Evolutionary conservation across 2,329 filamentous ascomycete genomes (phyloP).

Genomic region (Alternaria consortialis): DNA sequence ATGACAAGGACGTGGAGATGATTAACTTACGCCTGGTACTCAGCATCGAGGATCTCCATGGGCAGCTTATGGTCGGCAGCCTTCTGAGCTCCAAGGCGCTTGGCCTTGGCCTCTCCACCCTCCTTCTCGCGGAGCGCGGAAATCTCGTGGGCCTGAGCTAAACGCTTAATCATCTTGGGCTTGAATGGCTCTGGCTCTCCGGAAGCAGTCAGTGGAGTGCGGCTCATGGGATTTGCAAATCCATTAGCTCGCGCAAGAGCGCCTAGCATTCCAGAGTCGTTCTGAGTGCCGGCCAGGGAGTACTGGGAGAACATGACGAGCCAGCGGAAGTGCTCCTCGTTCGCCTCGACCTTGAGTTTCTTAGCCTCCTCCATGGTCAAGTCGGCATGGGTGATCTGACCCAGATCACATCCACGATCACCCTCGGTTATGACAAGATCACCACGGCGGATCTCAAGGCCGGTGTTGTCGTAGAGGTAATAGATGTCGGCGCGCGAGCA

Average conservation of each 20-base stretch:
- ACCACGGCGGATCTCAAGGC: constrained; percentile 86
- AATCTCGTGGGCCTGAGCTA: constrained; percentile 91
- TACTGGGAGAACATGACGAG: constrained; percentile 95
- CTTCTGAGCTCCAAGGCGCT: constrained; percentile 95
- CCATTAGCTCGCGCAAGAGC: constrained; percentile 47
- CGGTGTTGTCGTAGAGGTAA: constrained; percentile 95
- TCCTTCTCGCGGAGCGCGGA: constrained; percentile 92
- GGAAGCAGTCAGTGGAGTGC: constrained; percentile 58
- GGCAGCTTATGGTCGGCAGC: constrained; percentile 92
- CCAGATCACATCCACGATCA: constrained; percentile 93
- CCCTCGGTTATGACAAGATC: constrained; percentile 98
- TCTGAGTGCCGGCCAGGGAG: constrained; percentile 43
- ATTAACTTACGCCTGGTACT: constrained; percentile 92
- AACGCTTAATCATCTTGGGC: constrained; percentile 94
- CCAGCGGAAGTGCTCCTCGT: constrained; percentile 97
- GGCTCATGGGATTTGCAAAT: constrained; percentile 39
- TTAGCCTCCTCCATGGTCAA: constrained; percentile 89
- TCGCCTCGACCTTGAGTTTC: constrained; percentile 87
- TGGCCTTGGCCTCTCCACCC: constrained; percentile 96
- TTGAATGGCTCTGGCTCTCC: constrained; percentile 73
- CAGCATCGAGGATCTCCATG: constrained; percentile 98
- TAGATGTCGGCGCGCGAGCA: constrained; percentile 95
- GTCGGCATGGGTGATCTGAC: constrained; percentile 88
- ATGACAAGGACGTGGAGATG: constrained; percentile 28
- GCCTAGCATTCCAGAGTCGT: constrained; percentile 62